phyloP scores from a whole-genome alignment of 768 basidiomycete genomes.

The Rhodotorula toruloides region DNA sequence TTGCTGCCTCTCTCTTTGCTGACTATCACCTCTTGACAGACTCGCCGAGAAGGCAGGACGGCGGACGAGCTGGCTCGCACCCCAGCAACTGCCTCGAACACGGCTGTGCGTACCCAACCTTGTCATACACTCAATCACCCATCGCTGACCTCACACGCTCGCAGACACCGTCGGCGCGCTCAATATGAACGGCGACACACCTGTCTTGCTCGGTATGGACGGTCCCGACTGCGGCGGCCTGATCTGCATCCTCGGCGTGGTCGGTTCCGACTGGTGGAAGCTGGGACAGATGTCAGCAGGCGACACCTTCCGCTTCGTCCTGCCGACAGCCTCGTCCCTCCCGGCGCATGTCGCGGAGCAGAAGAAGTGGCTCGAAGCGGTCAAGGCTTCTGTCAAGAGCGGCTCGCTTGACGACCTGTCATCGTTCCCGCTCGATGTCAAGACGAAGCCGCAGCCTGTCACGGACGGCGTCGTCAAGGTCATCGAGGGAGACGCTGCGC shows the following conservation, averaged over 20 bases:
- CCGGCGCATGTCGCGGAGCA: slow-evolving; percentile 42
- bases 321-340: slow-evolving; percentile 53
- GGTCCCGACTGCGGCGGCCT: slow-evolving; percentile 64
- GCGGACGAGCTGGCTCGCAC: slow-evolving; percentile 65
- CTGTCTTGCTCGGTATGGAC: slow-evolving; percentile 61
- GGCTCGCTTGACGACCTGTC: not conserved
- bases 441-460: slow-evolving; percentile 33
- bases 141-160: slow-evolving; percentile 49
- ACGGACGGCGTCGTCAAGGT: slow-evolving; percentile 50
- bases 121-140: not conserved
- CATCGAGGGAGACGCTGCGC: slow-evolving; percentile 30
- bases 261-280: slow-evolving; percentile 55
- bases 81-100: slow-evolving; percentile 58
- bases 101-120: not conserved
- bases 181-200: slow-evolving; percentile 66
- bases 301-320: slow-evolving; percentile 54
- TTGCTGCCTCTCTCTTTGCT: too few species aligned
- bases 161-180: slow-evolving; percentile 55
- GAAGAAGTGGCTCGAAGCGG: slow-evolving; percentile 46
- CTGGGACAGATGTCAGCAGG: slow-evolving; percentile 63
- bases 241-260: slow-evolving; percentile 45
- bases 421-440: slow-evolving; percentile 37
- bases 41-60: slow-evolving; percentile 56
- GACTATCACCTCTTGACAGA: too few species aligned
- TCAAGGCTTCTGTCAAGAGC: not conserved